Conservation (phyloP, 2,329 filamentous ascomycete genomes). For the Clarireedia sp. region DNA sequence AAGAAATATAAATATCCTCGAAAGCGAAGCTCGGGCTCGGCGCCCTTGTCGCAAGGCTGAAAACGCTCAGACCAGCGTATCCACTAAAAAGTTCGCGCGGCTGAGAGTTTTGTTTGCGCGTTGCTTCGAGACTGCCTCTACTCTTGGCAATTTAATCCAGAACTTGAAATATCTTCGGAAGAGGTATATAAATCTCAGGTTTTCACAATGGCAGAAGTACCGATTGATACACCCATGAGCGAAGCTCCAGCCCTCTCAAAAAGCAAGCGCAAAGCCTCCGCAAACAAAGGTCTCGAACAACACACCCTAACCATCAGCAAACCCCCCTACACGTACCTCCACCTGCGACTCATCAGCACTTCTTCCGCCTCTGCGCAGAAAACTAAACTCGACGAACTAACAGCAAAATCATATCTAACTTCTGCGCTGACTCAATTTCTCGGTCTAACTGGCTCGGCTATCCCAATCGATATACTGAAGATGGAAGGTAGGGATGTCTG, state of each 20-base stretch:
- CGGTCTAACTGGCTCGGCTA: conserved; percentile 57
- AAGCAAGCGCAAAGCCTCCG: conserved; percentile 8
- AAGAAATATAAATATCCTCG: background rate
- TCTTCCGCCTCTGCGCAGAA: conserved; percentile 21
- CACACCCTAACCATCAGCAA: conserved; percentile 43
- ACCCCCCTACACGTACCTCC: conserved; percentile 49
- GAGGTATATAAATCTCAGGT: background rate
- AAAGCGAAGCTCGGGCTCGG: background rate
- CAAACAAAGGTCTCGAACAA: conserved; percentile 35
- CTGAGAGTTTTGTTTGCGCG: background rate
- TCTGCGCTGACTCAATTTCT: conserved; percentile 60
- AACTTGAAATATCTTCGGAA: background rate
- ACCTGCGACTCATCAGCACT: conserved; percentile 31
- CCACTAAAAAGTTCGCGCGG: background rate
- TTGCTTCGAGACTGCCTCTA: no score
- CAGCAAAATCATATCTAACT: conserved; percentile 54
- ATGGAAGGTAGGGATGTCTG: conserved; percentile 48
- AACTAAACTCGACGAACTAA: conserved; percentile 49
- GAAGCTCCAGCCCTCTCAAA: background rate
- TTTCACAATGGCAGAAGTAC: background rate
- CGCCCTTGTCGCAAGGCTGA: conserved; percentile 1
- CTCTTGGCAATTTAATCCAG: background rate
- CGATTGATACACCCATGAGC: background rate
- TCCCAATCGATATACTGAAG: conserved; percentile 64
- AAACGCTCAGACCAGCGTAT: background rate